Base-by-base conservation (phyloP, 2,329 filamentous ascomycete species). In the Xylaria sp. region DNA sequence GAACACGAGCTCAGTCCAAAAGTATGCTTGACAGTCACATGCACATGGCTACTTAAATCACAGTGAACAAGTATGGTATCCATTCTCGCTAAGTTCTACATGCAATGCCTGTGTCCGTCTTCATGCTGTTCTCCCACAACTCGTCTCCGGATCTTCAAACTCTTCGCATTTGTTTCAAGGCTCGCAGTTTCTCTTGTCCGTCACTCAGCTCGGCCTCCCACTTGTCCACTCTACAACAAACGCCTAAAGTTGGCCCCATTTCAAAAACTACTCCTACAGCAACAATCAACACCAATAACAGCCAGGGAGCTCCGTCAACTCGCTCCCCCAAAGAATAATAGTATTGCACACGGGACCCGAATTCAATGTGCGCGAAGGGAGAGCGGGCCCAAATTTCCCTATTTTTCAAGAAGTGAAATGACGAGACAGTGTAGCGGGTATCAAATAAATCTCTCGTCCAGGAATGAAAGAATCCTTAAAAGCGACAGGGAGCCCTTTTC, bases 81-180 rank as follows among this genome's bases (percentile, higher is more conserved):
- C 63, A 65, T 65, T 65, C 56, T 65, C 54, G 56, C 60, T 65
- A 65, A 65, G 29, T 57, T 65, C 60, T 63, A 59, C 63, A 62
- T 40, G 46, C 51, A 62, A 58, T 44, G 51, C 55, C 51, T 55
- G 23, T 53, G 37, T 35, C 44, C 40, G 51, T 44, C 6, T 47
- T 48, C 49, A 58, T 57, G 47, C 52, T 41, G 25, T 35, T 62
- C 31, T 47, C 46, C 48, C 38, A 52, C 51, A 23, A 43, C 44
- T 27, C n/a, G 19, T 21, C 17, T 11, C 8, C 31, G 31, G 13
- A 35, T 19, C 4, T 27, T 47, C 17, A 44, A 43, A 49, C 27
- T 51, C 43, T 48, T 3, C 10, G 21, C 40, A 15, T 29, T 25
- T 41, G 10, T 21, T 17, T 46, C 21, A 31, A 54, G 40, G 33